Conservation (phyloP, 2,329 filamentous ascomycete genomes). For the Aspergillus proliferans region DNA sequence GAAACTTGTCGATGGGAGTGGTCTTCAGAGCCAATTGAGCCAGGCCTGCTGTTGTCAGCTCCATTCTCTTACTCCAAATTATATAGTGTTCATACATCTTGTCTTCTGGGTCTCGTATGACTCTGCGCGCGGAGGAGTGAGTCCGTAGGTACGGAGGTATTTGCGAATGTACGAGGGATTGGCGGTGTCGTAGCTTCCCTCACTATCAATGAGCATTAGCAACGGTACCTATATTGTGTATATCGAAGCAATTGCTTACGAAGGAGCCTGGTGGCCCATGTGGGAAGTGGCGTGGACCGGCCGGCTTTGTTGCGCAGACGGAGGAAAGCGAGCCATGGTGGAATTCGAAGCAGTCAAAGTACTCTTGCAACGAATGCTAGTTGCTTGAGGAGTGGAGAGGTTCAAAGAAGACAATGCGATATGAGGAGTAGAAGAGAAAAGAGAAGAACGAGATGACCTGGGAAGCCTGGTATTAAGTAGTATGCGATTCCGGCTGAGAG, state of each 20-base stretch:
- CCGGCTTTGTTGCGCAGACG: slow-evolving; percentile 26
- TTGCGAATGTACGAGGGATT: slow-evolving; percentile 46
- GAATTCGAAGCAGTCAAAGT: slow-evolving; percentile 19
- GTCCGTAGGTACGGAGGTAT: slow-evolving; percentile 46
- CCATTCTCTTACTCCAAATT: neutral
- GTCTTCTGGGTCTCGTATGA: slow-evolving; percentile 45
- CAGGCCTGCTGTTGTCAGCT: slow-evolving; percentile 26
- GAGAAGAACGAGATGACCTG: slow-evolving; percentile 2
- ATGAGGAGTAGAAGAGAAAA: slow-evolving; percentile 6
- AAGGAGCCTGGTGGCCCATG: slow-evolving; percentile 25
- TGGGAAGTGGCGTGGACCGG: slow-evolving; percentile 31
- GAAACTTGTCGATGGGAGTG: slow-evolving; percentile 45
- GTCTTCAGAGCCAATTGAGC: slow-evolving; percentile 43
- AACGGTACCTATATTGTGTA: too few relatives aligned
- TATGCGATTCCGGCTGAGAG: neutral
- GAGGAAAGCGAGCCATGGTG: slow-evolving; percentile 31
- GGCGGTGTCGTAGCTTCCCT: slow-evolving; percentile 44
- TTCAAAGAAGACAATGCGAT: slow-evolving; percentile 11
- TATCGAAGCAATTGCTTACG: slow-evolving; percentile 19
- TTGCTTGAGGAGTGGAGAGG: neutral
- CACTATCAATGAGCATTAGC: slow-evolving; percentile 17
- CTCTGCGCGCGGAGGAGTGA: slow-evolving; percentile 45
- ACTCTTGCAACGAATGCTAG: slow-evolving; percentile 10
- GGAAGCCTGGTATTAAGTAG: neutral
- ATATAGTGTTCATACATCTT: slow-evolving; percentile 32